Evolutionary conservation across 768 basidiomycete species (phyloP), one percentile per base, ranked within the genome.

Genomic region (Baorangia bicolor): DNA sequence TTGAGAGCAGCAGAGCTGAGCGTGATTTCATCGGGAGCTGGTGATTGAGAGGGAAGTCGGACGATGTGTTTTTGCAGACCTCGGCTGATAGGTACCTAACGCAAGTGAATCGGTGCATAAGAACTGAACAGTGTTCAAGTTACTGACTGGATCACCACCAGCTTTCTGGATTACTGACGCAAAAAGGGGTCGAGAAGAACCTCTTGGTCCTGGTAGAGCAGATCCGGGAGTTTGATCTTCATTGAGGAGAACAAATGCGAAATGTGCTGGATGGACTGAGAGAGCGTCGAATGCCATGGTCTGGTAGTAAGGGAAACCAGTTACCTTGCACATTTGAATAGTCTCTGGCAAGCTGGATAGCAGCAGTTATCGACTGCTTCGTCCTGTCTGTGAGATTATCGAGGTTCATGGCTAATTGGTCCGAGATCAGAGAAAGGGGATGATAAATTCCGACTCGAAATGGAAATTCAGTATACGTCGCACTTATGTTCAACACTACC

Each of bases 381-480:
- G 93, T 81, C 70, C 89, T 92, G 72, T 95, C 91, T 28, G 94
- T 96, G 64, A 94, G 89, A 11, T 44, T 58, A 62, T 95, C 88
- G 58, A 90, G 75, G 73, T 83, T 83, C 56, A 78, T 75, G 33
- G 39, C 51, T 12, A 11, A 25, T 11, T 13, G 18, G 21, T 37
- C n/a, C 16, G 40, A 48, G 11, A 39, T 23, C 42, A n/a, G 5
- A 20, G 23, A 45, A 14, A 47, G 40, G 41, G 37, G n/a, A n/a
- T n/a, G n/a, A n/a, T n/a, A n/a, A n/a, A n/a, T n/a, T n/a, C n/a
- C n/a, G n/a, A n/a, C n/a, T n/a, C n/a, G n/a, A n/a, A n/a, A n/a
- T n/a, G n/a, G n/a, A n/a, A n/a, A n/a, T n/a, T n/a, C n/a, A n/a
- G n/a, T n/a, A n/a, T n/a, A n/a, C n/a, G n/a, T n/a, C n/a, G n/a